Conservation (phyloP, 2,329 filamentous ascomycete genomes). For the Zymoseptoria crescenta region DNA sequence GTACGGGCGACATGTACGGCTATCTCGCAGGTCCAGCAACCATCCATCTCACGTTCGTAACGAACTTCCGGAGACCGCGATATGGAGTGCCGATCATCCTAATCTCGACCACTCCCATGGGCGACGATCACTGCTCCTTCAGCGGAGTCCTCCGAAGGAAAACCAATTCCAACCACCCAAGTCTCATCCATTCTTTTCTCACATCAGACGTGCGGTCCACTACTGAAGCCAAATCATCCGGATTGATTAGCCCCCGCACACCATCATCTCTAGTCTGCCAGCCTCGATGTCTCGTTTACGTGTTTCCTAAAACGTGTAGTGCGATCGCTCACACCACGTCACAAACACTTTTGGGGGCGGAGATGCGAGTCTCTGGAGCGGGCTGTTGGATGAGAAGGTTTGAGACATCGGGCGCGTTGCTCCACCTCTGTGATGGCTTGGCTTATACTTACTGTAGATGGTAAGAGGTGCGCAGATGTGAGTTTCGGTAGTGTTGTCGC, state of each 20-base stretch:
- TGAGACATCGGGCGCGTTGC: not conserved
- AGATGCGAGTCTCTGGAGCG: not conserved
- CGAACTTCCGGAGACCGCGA: not conserved
- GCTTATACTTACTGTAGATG: too few species aligned
- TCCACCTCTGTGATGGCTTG: not conserved
- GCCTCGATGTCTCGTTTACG: not conserved
- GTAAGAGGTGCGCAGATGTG: not conserved
- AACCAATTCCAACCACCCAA: too few species aligned
- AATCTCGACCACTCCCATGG: not conserved
- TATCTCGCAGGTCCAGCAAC: too few species aligned
- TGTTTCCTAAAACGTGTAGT: not conserved
- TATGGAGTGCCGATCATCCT: not conserved
- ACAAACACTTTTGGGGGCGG: not conserved
- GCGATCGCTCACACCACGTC: not conserved
- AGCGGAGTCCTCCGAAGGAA: not conserved
- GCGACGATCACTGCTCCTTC: not conserved
- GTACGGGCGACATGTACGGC: too few species aligned
- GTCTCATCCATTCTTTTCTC: too few species aligned
- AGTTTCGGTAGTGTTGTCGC: not conserved
- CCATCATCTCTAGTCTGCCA: not conserved
- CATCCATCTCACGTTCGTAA: not conserved
- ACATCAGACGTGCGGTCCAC: not conserved
- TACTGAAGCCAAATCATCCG: not conserved
- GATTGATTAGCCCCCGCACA: not conserved
- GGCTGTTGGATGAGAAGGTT: not conserved